A percentile compares a stretch with the other conserved stretches of the same genome.
Conservation (phyloP, 106 monocot species). For the Dioscorea dumetorum region DNA sequence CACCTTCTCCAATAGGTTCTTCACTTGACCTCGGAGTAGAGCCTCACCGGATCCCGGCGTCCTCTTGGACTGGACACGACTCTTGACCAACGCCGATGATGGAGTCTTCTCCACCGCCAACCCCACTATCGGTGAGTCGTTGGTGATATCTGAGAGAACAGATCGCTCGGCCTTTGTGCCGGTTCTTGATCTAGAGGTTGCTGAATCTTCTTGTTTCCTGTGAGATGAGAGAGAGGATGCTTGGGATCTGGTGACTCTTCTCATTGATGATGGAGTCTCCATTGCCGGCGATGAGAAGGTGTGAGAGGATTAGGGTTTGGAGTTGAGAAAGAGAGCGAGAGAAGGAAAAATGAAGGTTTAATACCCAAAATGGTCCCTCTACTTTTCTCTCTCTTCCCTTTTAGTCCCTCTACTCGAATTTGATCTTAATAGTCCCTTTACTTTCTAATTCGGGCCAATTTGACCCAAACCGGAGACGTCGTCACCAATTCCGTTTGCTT, state of each 20-base stretch:
- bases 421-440: no score
- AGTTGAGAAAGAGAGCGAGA: not conserved
- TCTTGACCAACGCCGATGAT: constrained; percentile 23
- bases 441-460: no score
- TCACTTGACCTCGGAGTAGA: constrained; percentile 82
- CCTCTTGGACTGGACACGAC: constrained; percentile 1
- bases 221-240: constrained; percentile 16
- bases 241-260: constrained; percentile 42
- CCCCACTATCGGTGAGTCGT: constrained; percentile 87
- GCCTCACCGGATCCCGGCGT: constrained; percentile 94
- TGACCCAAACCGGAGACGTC: no score
- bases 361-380: no score
- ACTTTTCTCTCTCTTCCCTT: no score
- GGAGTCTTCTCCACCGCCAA: constrained; percentile 57
- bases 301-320: not conserved
- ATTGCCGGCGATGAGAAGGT: constrained; percentile 14
- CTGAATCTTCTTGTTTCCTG: constrained; percentile 34
- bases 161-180: not conserved
- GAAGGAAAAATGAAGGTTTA: no score
- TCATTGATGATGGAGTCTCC: constrained; percentile 69
- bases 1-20: constrained; percentile 72
- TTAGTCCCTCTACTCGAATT: no score
- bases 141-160: constrained; percentile 77
- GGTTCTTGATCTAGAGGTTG: constrained; percentile 24
- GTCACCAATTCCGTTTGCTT: no score